These are phyloP conservation scores for Diplotaxis tenuifolia DNA, from an alignment of 345 rosid genomes.

Conservation along the genomic window DNA sequence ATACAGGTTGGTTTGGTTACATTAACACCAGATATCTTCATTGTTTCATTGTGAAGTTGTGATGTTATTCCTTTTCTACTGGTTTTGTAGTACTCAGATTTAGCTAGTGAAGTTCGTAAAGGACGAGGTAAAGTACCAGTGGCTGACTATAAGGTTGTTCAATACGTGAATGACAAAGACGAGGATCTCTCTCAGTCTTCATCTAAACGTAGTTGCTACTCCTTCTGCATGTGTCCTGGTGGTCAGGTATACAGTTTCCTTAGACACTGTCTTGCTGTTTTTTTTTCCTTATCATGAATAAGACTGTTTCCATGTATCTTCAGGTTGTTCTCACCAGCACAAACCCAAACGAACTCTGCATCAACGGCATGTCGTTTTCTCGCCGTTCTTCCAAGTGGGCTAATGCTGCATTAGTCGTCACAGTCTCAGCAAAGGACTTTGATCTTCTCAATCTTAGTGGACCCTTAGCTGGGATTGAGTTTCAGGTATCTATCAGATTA, in stretches of 20 bases:
- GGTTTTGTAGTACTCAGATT: conserved; percentile 68
- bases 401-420: conserved; percentile 86
- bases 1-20: conserved; percentile 57
- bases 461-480: conserved; percentile 88
- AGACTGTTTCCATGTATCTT: not conserved
- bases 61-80: not conserved
- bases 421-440: conserved; percentile 71
- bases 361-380: conserved; percentile 98
- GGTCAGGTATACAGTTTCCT: conserved; percentile 71
- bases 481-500: conserved; percentile 58
- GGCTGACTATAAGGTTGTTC: conserved; percentile 89
- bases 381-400: conserved; percentile 96
- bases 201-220: conserved; percentile 71
- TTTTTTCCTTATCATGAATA: not conserved
- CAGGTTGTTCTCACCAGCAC: conserved; percentile 96
- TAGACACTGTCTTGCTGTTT: not conserved
- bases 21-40: not conserved
- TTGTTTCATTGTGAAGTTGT: conserved; percentile 1
- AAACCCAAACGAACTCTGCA: conserved; percentile 76
- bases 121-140: conserved; percentile 95
- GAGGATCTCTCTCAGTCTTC: conserved; percentile 33
- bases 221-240: conserved; percentile 99
- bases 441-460: conserved; percentile 61
- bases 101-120: conserved; percentile 62
- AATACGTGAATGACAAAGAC: conserved; percentile 46